Evolutionary conservation across 2,329 filamentous ascomycete genomes (phyloP).

Genomic region (Sporothrix euskadiensis): DNA sequence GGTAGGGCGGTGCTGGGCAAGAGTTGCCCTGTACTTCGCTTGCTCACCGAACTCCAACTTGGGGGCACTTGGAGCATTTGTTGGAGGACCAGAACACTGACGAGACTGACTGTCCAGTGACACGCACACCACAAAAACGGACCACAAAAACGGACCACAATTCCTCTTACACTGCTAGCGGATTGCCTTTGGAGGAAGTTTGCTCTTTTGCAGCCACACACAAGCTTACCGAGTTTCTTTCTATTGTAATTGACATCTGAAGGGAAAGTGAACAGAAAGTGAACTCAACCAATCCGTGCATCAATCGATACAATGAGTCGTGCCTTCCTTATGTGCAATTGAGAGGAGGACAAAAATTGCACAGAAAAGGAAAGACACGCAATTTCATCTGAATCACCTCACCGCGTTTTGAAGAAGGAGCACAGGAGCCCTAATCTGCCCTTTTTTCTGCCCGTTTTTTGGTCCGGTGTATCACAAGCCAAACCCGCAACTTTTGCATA

Average conservation of each 20-base stretch:
- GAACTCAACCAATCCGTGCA: not conserved
- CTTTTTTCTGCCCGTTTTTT: not conserved
- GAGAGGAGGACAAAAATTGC: not conserved
- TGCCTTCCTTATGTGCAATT: not conserved
- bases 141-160: not conserved
- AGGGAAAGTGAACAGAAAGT: not conserved
- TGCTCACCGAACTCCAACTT: not conserved
- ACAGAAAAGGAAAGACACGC: constrained; percentile 6
- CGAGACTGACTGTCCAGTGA: not conserved
- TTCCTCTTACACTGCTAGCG: constrained; percentile 24
- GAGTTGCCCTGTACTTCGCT: not conserved
- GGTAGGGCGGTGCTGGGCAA: not conserved
- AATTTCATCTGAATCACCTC: not conserved
- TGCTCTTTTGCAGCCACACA: not conserved
- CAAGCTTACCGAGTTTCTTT: not conserved
- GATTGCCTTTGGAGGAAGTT: constrained; percentile 22
- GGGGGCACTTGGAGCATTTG: not conserved
- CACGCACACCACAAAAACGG: not conserved
- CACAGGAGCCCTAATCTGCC: not conserved
- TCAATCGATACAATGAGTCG: not conserved
- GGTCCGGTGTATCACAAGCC: not conserved
- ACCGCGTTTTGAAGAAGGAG: not conserved
- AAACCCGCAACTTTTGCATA: not conserved
- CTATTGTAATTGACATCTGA: not conserved
- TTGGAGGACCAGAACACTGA: too few relatives aligned